A percentile compares a stretch with the other conserved stretches of the same genome.
phyloP scores from a whole-genome alignment of 2,329 filamentous ascomycete species.

The Alternaria viburni region DNA sequence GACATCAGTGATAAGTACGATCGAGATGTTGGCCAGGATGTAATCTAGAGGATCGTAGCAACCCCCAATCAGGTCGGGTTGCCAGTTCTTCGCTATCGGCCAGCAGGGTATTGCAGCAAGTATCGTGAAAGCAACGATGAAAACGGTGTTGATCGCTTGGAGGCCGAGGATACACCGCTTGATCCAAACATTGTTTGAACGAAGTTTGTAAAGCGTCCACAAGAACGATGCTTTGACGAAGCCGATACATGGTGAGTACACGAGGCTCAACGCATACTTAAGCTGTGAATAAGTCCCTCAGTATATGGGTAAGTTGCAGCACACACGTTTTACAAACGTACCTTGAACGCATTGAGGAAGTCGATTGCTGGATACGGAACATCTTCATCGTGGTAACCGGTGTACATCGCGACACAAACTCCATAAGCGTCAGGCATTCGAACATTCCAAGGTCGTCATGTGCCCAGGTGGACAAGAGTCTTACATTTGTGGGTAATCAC shows the following conservation, averaged over 20 bases:
- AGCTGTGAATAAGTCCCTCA: neutral
- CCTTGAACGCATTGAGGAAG: conserved; percentile 7
- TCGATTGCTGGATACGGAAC: conserved; percentile 17
- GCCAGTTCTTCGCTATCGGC: conserved; percentile 19
- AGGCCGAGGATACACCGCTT: conserved; percentile 21
- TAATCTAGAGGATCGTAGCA: conserved; percentile 9
- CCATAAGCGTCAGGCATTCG: neutral
- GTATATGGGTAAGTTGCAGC: neutral
- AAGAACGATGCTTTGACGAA: conserved; percentile 30
- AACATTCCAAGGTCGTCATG: neutral
- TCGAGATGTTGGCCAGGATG: conserved; percentile 18
- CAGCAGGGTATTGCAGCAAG: conserved; percentile 20
- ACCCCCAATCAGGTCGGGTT: conserved; percentile 21
- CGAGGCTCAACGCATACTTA: conserved; percentile 18
- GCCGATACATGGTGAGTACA: conserved; percentile 28
- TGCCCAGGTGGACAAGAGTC: neutral
- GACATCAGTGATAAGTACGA: conserved; percentile 26
- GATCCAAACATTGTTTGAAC: conserved; percentile 21
- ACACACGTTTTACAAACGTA: neutral
- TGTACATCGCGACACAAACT: conserved; percentile 18
- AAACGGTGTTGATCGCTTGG: conserved; percentile 23
- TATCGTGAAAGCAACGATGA: conserved; percentile 17
- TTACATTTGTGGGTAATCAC: conserved; percentile 25
- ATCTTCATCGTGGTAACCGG: conserved; percentile 23
- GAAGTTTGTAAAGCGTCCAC: conserved; percentile 27